Base-by-base conservation (phyloP, 2,329 filamentous ascomycete genomes). In the Fonsecaea erecta region DNA sequence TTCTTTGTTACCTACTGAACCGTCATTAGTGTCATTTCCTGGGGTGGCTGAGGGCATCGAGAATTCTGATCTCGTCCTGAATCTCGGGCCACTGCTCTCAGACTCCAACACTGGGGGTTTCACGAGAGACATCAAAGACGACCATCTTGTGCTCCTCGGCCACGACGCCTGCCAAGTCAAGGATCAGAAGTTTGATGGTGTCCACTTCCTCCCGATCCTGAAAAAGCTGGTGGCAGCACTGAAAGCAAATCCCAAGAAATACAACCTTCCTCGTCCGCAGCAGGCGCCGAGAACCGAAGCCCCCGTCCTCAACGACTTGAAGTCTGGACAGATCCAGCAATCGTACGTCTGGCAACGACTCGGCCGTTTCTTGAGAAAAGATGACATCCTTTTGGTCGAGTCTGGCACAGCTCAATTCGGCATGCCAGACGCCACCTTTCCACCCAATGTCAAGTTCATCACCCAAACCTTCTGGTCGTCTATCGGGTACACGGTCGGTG, bases 1-100 rank as follows among this genome's bases (percentile, higher is more conserved):
- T 30, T 35, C 18, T 21, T 34, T 43, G 18, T 12, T 9, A 34
- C 16, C n/a, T 16, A 18, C 52, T 63, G 24, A 65, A 28, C 12
- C 9, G 5, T 26, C 7, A 26, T 5, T 51, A 69, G 67, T 66
- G 26, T 74, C 67, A 2, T 81, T 77, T 64, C 70, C 71, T 18
- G 70, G 70, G 1, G 70, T 75, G 0, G 71, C 78, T 21, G 81
- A 78, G 16, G 69, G 78, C 9, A 66, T 72, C 37, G 70, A 71
- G 3, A 68, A 73, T 0, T 69, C 67, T 78, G 82, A 84, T 64
- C 69, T 84, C 9, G 73, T 84, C 9, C 65, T 84, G 8, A 77
- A 75, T 60, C 78, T 84, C 48, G 82, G 82, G 0, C 79, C 81
- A 2, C 77, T 82, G 52, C 75, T 78, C 35, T 82, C 79, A 61